Conservation (phyloP, 1,284 basidiomycete species). For the Blastosporella zonata region DNA sequence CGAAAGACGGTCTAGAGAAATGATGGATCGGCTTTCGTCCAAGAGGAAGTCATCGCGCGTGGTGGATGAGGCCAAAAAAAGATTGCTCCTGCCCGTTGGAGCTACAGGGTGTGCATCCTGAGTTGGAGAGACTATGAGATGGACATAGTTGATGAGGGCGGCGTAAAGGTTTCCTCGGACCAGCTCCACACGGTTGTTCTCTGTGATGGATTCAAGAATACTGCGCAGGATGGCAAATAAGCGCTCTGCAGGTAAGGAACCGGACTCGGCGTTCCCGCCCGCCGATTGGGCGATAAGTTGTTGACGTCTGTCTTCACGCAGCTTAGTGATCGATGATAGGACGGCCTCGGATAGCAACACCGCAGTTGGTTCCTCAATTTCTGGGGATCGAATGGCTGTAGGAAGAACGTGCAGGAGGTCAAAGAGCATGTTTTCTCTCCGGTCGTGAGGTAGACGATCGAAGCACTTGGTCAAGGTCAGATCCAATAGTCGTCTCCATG, state of each 20-base stretch:
- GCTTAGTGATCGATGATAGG: conserved; percentile 79
- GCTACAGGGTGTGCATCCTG: conserved; percentile 18
- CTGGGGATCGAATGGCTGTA: conserved; percentile 51
- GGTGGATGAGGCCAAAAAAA: conserved; percentile 37
- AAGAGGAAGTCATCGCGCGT: conserved; percentile 38
- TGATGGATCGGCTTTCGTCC: conserved; percentile 33
- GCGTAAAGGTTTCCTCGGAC: conserved; percentile 98
- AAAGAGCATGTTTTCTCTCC: conserved; percentile 82
- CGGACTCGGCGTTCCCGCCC: conserved; percentile 59
- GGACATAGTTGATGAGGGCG: conserved; percentile 84
- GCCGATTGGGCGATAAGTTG: conserved; percentile 64
- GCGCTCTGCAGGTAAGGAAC: conserved; percentile 76
- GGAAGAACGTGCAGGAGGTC: conserved; percentile 83
- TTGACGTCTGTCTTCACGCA: conserved; percentile 74
- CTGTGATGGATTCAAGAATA: conserved; percentile 74
- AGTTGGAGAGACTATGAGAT: conserved; percentile 48
- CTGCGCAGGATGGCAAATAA: conserved; percentile 75
- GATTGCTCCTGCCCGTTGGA: conserved; percentile 19
- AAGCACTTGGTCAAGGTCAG: conserved; percentile 84
- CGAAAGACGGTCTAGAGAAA: conserved; percentile 26
- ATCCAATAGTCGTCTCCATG: conserved; percentile 84
- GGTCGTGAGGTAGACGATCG: conserved; percentile 73
- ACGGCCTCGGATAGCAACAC: conserved; percentile 81
- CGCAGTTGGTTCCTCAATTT: conserved; percentile 69
- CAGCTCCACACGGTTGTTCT: conserved; percentile 78